Evolutionary conservation across 768 basidiomycete genomes (phyloP).

Genomic region (Rhizopogon roseolus): DNA sequence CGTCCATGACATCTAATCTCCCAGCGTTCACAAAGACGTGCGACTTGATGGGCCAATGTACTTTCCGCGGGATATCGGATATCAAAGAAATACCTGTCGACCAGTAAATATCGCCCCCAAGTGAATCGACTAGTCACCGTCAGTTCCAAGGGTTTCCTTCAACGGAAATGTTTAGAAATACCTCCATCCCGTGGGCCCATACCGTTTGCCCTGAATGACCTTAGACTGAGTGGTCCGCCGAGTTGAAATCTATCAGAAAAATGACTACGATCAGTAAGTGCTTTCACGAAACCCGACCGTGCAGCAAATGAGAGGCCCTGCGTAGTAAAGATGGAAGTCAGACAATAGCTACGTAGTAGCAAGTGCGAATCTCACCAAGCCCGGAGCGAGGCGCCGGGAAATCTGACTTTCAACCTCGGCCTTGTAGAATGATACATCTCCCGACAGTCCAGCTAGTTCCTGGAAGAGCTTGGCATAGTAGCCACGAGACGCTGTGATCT

Average conservation of each 20-base stretch:
- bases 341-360: background rate
- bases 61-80: constrained; percentile 63
- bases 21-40: constrained; percentile 84
- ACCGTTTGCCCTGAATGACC: constrained; percentile 70
- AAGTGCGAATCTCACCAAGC: constrained; percentile 44
- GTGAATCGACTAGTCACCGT: constrained; percentile 57
- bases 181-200: constrained; percentile 76
- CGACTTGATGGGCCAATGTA: constrained; percentile 81
- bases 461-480: constrained; percentile 57
- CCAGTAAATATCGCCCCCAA: constrained; percentile 83
- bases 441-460: constrained; percentile 77
- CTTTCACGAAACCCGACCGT: constrained; percentile 66
- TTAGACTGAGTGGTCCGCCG: constrained; percentile 83
- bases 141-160: background rate
- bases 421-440: constrained; percentile 76
- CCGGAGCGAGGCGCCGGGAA: constrained; percentile 52
- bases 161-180: constrained; percentile 3
- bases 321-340: background rate
- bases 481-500: constrained; percentile 58
- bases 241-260: constrained; percentile 89
- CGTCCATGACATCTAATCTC: constrained; percentile 56
- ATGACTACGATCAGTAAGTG: constrained; percentile 48
- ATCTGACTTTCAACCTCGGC: constrained; percentile 60
- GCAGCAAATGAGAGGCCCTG: constrained; percentile 76
- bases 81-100: constrained; percentile 73